Base-by-base conservation (phyloP, 73 alveolate genomes). In the Stentor roeselii region DNA sequence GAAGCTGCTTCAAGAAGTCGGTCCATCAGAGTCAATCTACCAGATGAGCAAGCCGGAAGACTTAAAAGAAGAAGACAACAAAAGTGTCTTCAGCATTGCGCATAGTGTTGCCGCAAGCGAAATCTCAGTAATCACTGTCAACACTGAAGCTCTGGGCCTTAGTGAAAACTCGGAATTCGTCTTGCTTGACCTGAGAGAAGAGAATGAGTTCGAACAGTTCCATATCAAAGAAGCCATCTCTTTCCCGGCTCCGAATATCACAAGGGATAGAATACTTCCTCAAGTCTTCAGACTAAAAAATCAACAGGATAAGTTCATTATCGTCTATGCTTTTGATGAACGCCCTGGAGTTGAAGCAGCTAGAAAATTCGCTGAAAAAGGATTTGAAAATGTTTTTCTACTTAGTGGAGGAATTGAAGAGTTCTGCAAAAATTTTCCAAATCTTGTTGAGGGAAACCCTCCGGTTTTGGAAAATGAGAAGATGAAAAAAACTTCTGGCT, bases 171-270 rank as follows among this genome's bases (percentile, higher is more conserved):
- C 98, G 39, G 89, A 86, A 60, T 94, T 89, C 88, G 74, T 95
- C 3, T 89, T 95, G 0, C 80, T 95, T 4, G 99, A 95, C 84
- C 42, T 95, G 82, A 87, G 99, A 90, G 98, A 94, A 59, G 91
- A 86, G 60, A 95, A 92, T 11, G 98, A 94, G 34, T 95, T 76
- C 74, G 89, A 91, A 42, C 58, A 58, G 3, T 91, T 42, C 76
- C 97, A 93, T 74, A 92, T 95, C 3, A 94, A 88, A 88, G 98
- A 95, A 58, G 90, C 94, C n/a, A 78, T 88, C 3, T 83, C 60
- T 67, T 86, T 60, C 90, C 99, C 99, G 31, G 98, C 97, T 1
- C 96, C 97, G 0, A 87, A 84, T 27, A 86, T 95, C 4, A 50
- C 95, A 31, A 85, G 98, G 84, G 99, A 95, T 83, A 92, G 95